phyloP scores from a whole-genome alignment of 805 yeast species.

The Hanseniaspora guilliermondii region DNA sequence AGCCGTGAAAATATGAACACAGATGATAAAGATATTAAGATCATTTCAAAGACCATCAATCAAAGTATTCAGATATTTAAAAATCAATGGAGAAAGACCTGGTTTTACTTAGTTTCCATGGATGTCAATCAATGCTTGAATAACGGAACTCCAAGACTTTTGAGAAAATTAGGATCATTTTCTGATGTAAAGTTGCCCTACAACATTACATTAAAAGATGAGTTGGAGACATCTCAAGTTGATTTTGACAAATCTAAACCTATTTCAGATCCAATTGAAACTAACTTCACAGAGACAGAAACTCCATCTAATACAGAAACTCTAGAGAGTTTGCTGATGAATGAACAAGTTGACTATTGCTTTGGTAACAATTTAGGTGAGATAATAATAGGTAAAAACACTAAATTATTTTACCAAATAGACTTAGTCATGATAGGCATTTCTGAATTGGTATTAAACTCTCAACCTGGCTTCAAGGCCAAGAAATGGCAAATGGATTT shows the following conservation, averaged over 20 bases:
- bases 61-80: constrained; percentile 29
- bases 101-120: constrained; percentile 37
- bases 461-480: neutral
- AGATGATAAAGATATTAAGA: constrained; percentile 13
- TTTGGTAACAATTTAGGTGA: constrained; percentile 25
- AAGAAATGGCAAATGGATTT: constrained; percentile 13
- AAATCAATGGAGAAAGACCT: constrained; percentile 46
- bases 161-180: constrained; percentile 30
- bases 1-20: constrained; percentile 6
- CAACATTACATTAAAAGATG: neutral
- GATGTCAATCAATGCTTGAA: constrained; percentile 35
- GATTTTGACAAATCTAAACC: constrained; percentile 18
- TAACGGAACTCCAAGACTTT: constrained; percentile 31
- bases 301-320: neutral
- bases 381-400: constrained; percentile 14
- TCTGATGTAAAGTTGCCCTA: constrained; percentile 36
- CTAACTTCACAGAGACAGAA: neutral
- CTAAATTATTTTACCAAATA: constrained; percentile 9
- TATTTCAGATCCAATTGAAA: neutral
- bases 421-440: constrained; percentile 6
- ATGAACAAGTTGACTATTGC: constrained; percentile 12
- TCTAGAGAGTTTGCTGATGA: neutral
- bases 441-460: constrained; percentile 4
- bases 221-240: neutral
- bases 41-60: constrained; percentile 19